Evolutionary conservation across 2,329 filamentous ascomycete genomes (phyloP), one percentile per base, ranked within the genome.

Genomic region (Trichocomaceae sp.): DNA sequence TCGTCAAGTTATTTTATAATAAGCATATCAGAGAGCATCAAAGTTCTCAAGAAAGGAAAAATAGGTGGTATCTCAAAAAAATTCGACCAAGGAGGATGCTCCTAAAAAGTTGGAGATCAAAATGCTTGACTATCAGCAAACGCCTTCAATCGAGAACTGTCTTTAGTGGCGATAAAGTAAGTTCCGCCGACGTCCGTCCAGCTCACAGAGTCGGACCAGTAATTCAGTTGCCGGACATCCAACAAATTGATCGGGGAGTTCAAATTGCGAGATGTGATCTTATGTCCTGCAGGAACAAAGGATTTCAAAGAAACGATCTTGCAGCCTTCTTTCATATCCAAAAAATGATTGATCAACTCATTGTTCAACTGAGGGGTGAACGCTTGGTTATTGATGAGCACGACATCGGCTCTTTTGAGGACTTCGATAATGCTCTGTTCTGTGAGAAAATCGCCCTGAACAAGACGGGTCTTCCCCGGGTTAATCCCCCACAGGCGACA

Each of bases 341-440:
- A 76, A 66, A 99, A 97, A 76, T 95, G 89, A 63, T 89, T 84
- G 61, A 92, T 83, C 46, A 99, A 78, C 58, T 84, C 83, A 66
- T 89, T 86, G 72, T 97, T 99, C 54, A 96, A 81, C 62, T 86
- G 80, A 13, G 91, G 86, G 5, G 86, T 91, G 72, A 99, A 99
- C 2, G 90, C 93, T 72, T 97, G 91, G 73, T 99, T 99, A 77
- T 99, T 99, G 64, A 97, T 92, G 23, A 99, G 81, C 17, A 99
- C 83, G n/a, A 97, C 91, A 68, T 99, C 93, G 1, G 93, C 92
- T 53, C 85, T 83, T 69, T 87, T 86, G 49, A 99, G 79, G 7
- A 85, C 85, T 22, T 83, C 79, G 57, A 85, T 79, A 48, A 96
- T 89, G 56, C 79, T 78, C 15, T 80, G 69, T 61, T 87, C 87